A percentile compares a stretch with the other conserved stretches of the same genome.
Conservation (phyloP, 1,284 basidiomycete genomes). For the Moesziomyces sp. region DNA sequence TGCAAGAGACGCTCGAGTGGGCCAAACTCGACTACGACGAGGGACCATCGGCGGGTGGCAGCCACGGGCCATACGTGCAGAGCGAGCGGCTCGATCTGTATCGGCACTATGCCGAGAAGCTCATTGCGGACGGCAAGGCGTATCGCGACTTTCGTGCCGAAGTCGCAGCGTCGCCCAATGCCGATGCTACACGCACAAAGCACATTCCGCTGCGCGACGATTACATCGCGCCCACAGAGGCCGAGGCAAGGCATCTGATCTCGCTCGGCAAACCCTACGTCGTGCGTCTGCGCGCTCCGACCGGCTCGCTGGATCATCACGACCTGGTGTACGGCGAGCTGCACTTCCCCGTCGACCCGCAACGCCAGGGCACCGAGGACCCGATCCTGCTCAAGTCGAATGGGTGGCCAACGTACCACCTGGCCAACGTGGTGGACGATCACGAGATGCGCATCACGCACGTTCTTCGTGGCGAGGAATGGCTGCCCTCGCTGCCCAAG, state of each 20-base stretch:
- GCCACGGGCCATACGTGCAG: slow-evolving; percentile 70
- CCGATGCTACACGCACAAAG: slow-evolving; percentile 74
- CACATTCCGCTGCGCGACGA: slow-evolving; percentile 82
- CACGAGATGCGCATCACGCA: slow-evolving; percentile 95
- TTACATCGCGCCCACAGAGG: slow-evolving; percentile 79
- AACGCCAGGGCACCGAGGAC: slow-evolving; percentile 74
- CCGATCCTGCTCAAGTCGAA: slow-evolving; percentile 93
- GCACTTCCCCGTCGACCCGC: slow-evolving; percentile 72
- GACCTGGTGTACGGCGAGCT: slow-evolving; percentile 83
- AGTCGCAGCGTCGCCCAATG: slow-evolving; percentile 68
- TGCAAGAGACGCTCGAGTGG: slow-evolving; percentile 84
- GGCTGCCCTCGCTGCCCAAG: slow-evolving; percentile 92
- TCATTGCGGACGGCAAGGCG: slow-evolving; percentile 85
- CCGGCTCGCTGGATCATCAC: slow-evolving; percentile 38
- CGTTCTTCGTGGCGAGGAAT: slow-evolving; percentile 96
- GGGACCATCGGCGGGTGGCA: slow-evolving; percentile 73
- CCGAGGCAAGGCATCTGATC: slow-evolving; percentile 81
- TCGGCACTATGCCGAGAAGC: slow-evolving; percentile 76
- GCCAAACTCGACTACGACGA: slow-evolving; percentile 92
- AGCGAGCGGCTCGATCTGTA: slow-evolving; percentile 90
- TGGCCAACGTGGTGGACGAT: slow-evolving; percentile 95
- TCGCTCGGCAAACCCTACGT: slow-evolving; percentile 81
- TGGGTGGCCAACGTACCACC: slow-evolving; percentile 92
- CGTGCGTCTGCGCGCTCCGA: slow-evolving; percentile 74
- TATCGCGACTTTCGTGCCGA: slow-evolving; percentile 91